Percentiles rank a stretch among this genome's conserved stretches.
phyloP scores from a whole-genome alignment of 2,329 filamentous ascomycete genomes.

The Thelonectria rubi region DNA sequence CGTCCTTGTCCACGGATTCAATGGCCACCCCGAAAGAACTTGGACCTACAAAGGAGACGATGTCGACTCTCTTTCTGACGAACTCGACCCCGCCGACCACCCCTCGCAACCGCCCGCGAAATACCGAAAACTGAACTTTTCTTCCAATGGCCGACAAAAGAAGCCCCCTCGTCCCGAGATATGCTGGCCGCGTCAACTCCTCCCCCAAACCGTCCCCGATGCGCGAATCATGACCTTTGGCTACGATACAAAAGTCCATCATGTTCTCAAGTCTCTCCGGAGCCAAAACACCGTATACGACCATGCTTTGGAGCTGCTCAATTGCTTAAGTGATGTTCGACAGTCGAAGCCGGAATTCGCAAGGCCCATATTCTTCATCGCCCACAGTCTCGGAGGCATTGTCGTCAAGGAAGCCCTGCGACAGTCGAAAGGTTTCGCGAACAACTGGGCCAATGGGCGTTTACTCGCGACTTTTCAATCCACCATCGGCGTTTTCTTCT shows the following conservation, averaged over 20 bases:
- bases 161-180: conserved; percentile 17
- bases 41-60: conserved; percentile 7
- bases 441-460: not conserved
- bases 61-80: not conserved
- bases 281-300: conserved; percentile 46
- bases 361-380: conserved; percentile 44
- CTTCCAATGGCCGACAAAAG: not conserved
- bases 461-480: conserved; percentile 36
- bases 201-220: conserved; percentile 30
- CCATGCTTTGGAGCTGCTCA: not conserved
- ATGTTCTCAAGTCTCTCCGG: conserved; percentile 32
- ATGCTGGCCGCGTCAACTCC: conserved; percentile 39
- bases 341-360: conserved; percentile 40
- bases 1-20: conserved; percentile 2
- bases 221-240: conserved; percentile 44
- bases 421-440: not conserved
- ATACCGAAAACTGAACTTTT: conserved; percentile 5
- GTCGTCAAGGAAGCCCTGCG: conserved; percentile 45
- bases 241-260: conserved; percentile 42
- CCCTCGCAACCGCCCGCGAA: conserved; percentile 8
- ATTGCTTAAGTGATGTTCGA: conserved; percentile 46
- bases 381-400: conserved; percentile 48
- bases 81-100: conserved; percentile 5
- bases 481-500: conserved; percentile 44
- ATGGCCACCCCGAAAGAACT: conserved; percentile 2